Percentiles rank a stretch among this genome's conserved stretches.
phyloP scores from a whole-genome alignment of 768 basidiomycete genomes.

The Thelephora ganbajun region DNA sequence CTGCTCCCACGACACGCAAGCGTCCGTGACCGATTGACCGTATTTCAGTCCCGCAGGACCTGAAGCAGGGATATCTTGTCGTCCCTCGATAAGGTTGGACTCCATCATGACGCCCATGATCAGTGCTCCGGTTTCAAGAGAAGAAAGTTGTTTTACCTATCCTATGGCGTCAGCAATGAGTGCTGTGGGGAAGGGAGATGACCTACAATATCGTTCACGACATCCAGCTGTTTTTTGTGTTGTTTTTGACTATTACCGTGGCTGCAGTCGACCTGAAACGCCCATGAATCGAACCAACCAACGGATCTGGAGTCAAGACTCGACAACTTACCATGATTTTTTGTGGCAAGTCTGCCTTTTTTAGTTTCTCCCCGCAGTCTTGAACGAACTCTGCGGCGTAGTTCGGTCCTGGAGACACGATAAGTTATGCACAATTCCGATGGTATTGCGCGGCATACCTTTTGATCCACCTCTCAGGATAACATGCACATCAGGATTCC shows the following conservation, averaged over 20 bases:
- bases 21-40: conserved; percentile 67
- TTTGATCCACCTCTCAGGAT: conserved; percentile 84
- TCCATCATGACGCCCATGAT: conserved; percentile 97
- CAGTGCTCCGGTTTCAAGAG: conserved; percentile 48
- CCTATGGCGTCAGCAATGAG: conserved; percentile 1
- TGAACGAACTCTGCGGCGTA: conserved; percentile 70
- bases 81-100: conserved; percentile 78
- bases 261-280: conserved; percentile 81
- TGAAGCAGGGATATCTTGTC: conserved; percentile 66
- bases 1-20: conserved; percentile 68
- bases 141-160: conserved; percentile 62
- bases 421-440: background rate
- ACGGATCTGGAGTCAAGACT: too few relatives aligned
- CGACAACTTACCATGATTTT: conserved; percentile 71
- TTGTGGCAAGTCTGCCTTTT: conserved; percentile 62
- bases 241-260: conserved; percentile 94
- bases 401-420: conserved; percentile 51
- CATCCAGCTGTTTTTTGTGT: conserved; percentile 75
- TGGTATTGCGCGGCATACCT: background rate
- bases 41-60: conserved; percentile 66
- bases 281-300: background rate
- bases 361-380: conserved; percentile 58
- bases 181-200: background rate
- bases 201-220: conserved; percentile 80
- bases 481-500: conserved; percentile 84